Conservation (phyloP, 192 early-diverging fungal genomes). For the Coemansia sp. region DNA sequence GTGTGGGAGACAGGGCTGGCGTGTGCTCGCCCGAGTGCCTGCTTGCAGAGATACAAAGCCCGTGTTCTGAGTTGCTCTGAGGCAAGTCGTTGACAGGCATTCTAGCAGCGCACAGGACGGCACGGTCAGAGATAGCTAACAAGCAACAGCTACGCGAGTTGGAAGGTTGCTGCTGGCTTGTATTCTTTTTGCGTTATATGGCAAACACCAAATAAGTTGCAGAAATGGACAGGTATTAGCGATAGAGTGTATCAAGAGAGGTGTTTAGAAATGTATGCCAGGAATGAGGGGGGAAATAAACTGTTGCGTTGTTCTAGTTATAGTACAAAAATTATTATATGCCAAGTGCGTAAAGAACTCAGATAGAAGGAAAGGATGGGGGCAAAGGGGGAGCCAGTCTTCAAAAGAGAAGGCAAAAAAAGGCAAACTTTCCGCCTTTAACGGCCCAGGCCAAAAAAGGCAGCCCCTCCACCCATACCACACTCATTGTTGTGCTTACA, state of each 20-base stretch:
- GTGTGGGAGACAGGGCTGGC: conserved; percentile 20
- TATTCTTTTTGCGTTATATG: background rate
- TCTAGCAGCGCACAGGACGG: background rate
- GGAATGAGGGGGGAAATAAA: conserved; percentile 1
- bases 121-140: background rate
- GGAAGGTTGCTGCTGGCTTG: background rate
- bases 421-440: too few relatives aligned
- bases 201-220: too few relatives aligned
- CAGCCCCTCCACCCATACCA: background rate
- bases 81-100: background rate
- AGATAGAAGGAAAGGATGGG: background rate
- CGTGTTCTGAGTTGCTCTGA: background rate
- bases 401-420: background rate
- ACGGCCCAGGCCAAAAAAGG: background rate
- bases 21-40: background rate
- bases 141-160: background rate
- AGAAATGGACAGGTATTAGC: background rate
- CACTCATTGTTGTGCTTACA: background rate
- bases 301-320: background rate
- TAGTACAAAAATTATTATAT: background rate
- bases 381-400: background rate
- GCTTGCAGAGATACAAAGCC: background rate
- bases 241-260: background rate
- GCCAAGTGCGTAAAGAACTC: background rate
- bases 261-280: conserved; percentile 5